Conservation (phyloP, 176 grass and related monocot genomes). For the Paspalum vaginatum region DNA sequence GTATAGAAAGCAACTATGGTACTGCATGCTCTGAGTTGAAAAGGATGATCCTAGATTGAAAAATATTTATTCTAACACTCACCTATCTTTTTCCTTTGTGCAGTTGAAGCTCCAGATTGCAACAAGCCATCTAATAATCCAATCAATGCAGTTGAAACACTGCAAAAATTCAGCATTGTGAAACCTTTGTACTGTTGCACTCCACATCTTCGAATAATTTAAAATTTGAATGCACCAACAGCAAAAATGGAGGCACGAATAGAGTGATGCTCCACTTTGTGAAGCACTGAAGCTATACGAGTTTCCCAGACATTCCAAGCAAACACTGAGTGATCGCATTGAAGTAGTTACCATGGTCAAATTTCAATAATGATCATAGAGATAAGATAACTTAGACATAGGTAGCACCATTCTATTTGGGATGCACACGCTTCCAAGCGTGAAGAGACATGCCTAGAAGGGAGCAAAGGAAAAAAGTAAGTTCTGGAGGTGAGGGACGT, state of each 20-base stretch:
- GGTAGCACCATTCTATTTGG: no score
- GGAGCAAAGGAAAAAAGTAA: no score
- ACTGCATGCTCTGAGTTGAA: slow-evolving; percentile 23
- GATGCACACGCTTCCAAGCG: no score
- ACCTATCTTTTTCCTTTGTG: slow-evolving; percentile 91
- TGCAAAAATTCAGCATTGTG: slow-evolving; percentile 39
- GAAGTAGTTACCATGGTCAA: slow-evolving; percentile 26
- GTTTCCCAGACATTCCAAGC: slow-evolving; percentile 17
- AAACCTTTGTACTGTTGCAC: slow-evolving; percentile 24
- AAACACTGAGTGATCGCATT: slow-evolving; percentile 21
- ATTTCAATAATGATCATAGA: no score
- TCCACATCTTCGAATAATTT: slow-evolving; percentile 26
- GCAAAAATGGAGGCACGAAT: slow-evolving; percentile 14
- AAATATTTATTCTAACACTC: slow-evolving; percentile 38
- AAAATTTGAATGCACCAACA: slow-evolving; percentile 13
- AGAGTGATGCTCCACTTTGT: slow-evolving; percentile 13
- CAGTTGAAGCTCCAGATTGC: slow-evolving; percentile 72
- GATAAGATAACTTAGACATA: no score
- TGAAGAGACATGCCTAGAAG: no score
- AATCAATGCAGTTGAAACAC: slow-evolving; percentile 63
- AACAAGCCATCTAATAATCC: slow-evolving; percentile 66
- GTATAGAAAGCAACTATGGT: slow-evolving; percentile 45
- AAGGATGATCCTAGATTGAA: slow-evolving; percentile 16
- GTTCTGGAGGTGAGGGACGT: no score
- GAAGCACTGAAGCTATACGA: slow-evolving; percentile 18